Evolutionary conservation across 176 grass and related monocot genomes (phyloP).

Genomic region (Aegilops tauschii): DNA sequence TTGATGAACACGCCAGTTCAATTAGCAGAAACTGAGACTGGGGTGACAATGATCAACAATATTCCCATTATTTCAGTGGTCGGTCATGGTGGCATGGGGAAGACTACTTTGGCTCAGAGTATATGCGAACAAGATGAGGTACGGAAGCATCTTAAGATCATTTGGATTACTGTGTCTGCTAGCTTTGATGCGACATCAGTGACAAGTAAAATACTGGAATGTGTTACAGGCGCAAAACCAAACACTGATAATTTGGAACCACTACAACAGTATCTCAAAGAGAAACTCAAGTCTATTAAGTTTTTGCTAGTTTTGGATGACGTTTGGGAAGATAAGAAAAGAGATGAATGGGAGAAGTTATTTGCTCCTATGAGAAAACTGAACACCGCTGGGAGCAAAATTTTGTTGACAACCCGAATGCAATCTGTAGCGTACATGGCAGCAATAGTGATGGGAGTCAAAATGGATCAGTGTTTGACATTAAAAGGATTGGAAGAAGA

Average conservation of each 20-base stretch:
- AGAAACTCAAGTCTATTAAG: neutral
- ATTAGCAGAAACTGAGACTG: neutral
- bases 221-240: neutral
- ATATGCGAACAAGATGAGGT: neutral
- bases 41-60: neutral
- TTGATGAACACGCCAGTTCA: neutral
- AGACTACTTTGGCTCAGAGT: constrained; percentile 44
- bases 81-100: constrained; percentile 38
- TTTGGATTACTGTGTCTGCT: constrained; percentile 38
- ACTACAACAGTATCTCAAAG: constrained; percentile 19
- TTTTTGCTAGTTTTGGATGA: constrained; percentile 43
- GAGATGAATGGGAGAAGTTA: constrained; percentile 25
- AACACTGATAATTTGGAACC: neutral
- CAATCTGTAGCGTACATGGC: neutral
- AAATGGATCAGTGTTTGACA: neutral
- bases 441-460: neutral
- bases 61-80: constrained; percentile 15
- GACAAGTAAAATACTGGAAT: neutral
- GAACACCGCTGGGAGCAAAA: constrained; percentile 20
- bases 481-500: constrained; percentile 26
- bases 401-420: constrained; percentile 40
- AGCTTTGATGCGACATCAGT: neutral
- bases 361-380: constrained; percentile 27
- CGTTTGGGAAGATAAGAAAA: constrained; percentile 30
- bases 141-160: constrained; percentile 10